These are phyloP conservation scores for Microcyclospora pomicola DNA, from an alignment of 2,329 filamentous ascomycete species.

Conservation along the genomic window DNA sequence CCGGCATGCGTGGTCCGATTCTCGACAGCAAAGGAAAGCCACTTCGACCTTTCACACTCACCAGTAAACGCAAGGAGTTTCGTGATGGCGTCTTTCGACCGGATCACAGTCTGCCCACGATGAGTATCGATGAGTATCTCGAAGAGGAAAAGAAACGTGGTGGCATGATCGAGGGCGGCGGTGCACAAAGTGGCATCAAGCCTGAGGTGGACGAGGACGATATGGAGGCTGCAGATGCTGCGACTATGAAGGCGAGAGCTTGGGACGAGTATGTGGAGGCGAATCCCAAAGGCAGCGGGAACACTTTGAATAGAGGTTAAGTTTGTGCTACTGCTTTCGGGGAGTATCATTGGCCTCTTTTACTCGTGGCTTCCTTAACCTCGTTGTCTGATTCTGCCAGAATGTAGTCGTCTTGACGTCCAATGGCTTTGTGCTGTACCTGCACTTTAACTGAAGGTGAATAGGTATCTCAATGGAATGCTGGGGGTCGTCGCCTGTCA, in stretches of 20 bases:
- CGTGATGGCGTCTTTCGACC: conserved; percentile 72
- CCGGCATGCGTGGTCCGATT: conserved; percentile 46
- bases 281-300: conserved; percentile 72
- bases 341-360: too few species aligned
- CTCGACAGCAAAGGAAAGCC: conserved; percentile 70
- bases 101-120: conserved; percentile 87
- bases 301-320: conserved; percentile 66
- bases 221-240: conserved; percentile 70
- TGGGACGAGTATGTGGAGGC: conserved; percentile 94
- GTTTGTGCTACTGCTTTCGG: too few species aligned
- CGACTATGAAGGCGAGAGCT: conserved; percentile 81
- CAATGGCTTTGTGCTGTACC: too few species aligned
- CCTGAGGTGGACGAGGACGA: conserved; percentile 81
- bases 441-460: too few species aligned
- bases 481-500: too few species aligned
- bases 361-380: too few species aligned
- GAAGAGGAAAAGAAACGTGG: conserved; percentile 77
- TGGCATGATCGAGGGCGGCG: conserved; percentile 82
- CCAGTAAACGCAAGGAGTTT: conserved; percentile 55
- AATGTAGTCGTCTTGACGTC: too few species aligned
- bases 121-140: conserved; percentile 95
- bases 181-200: conserved; percentile 54
- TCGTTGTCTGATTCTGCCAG: too few species aligned
- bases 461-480: too few species aligned
- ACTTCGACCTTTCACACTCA: conserved; percentile 78